These are phyloP conservation scores for Ophiostoma angusticollis DNA, from an alignment of 2,329 filamentous ascomycete genomes.

Conservation along the genomic window DNA sequence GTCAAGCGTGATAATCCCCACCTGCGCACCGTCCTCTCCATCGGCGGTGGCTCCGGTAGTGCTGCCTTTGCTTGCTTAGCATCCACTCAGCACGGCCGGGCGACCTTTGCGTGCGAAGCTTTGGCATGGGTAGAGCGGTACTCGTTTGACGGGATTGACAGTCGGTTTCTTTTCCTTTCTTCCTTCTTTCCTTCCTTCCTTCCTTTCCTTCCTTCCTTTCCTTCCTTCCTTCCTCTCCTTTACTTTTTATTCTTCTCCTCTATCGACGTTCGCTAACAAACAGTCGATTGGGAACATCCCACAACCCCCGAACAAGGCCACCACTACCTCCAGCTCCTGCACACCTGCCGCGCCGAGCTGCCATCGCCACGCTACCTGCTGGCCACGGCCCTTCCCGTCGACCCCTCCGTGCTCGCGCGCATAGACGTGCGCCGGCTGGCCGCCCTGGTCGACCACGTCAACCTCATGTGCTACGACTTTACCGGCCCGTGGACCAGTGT, in stretches of 20 bases:
- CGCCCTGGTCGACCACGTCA: conserved; percentile 45
- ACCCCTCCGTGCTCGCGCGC: conserved; percentile 47
- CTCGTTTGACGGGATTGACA: conserved; percentile 50
- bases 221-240: not conserved
- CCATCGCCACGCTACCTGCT: conserved; percentile 40
- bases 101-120: conserved; percentile 42
- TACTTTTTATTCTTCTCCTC: not conserved
- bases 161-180: conserved; percentile 24
- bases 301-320: conserved; percentile 36
- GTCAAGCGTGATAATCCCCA: conserved; percentile 43
- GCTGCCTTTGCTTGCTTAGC: conserved; percentile 48
- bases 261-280: not conserved
- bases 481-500: conserved; percentile 48
- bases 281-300: conserved; percentile 60
- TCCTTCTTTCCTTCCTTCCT: not conserved
- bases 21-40: conserved; percentile 47
- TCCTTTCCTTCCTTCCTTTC: not conserved
- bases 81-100: conserved; percentile 30
- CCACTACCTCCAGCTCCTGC: conserved; percentile 45
- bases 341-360: conserved; percentile 38
- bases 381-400: conserved; percentile 49
- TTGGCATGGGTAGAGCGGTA: conserved; percentile 42
- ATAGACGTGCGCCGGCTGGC: conserved; percentile 42
- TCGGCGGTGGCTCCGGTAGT: conserved; percentile 53
- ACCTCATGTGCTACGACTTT: conserved; percentile 60